A percentile compares a stretch with the other conserved stretches of the same genome.
Conservation (phyloP, 208 protist genomes). For the Acanthamoeba royreba region DNA sequence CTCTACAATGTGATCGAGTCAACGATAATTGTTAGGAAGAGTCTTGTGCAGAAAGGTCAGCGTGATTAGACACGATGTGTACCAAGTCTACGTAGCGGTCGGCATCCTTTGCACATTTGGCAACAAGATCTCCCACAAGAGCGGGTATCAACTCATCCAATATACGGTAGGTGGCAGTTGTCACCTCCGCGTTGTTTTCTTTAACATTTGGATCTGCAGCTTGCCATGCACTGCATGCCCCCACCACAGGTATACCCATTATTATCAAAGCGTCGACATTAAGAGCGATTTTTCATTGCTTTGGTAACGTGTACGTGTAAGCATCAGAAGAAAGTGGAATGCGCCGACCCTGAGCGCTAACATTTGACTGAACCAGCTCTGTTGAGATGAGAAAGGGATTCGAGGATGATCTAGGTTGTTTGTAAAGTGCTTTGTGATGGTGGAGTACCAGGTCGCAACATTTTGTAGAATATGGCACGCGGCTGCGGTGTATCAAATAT, state of each 20-base stretch:
- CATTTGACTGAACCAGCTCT: background rate
- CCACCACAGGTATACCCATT: background rate
- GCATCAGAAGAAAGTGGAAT: background rate
- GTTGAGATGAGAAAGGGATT: background rate
- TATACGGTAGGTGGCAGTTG: background rate
- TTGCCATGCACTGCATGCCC: background rate
- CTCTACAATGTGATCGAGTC: background rate
- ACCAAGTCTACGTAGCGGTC: background rate
- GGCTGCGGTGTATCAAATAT: background rate
- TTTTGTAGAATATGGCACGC: conserved; percentile 15
- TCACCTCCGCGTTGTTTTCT: background rate
- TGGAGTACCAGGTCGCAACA: conserved; percentile 12
- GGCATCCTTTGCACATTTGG: background rate
- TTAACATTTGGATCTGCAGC: background rate
- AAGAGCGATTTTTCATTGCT: background rate
- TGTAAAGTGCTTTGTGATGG: background rate
- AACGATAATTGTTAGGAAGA: background rate
- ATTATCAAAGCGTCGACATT: background rate
- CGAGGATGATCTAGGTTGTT: no score
- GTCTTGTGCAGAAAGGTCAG: background rate
- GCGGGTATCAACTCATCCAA: background rate
- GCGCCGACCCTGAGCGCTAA: background rate
- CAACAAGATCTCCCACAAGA: background rate
- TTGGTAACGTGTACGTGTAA: background rate
- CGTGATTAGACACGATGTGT: background rate